A percentile compares a stretch with the other conserved stretches of the same genome.
Conservation (phyloP, 2,329 filamentous ascomycete genomes). For the Ceratocystis albifundus region DNA sequence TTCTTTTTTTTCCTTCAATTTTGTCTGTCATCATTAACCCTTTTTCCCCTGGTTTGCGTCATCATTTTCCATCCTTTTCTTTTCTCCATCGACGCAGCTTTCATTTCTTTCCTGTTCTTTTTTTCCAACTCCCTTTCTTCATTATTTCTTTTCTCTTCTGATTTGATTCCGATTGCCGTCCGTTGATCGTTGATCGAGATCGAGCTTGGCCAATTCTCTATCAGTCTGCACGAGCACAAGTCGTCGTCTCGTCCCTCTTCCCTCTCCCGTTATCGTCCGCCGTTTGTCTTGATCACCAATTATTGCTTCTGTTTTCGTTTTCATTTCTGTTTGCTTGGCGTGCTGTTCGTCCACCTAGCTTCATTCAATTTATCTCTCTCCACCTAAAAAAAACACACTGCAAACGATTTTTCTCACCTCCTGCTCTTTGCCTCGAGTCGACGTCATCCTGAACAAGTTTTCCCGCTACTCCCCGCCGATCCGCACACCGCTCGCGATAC, state of each 20-base stretch:
- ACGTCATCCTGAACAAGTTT: constrained; percentile 4
- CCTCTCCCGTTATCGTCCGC: not conserved
- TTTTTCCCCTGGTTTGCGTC: constrained; percentile 8
- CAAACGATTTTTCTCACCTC: not conserved
- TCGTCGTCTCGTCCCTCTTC: not conserved
- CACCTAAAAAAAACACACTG: not conserved
- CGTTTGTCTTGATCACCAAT: not conserved
- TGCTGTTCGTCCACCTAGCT: not conserved
- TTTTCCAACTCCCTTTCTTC: not conserved
- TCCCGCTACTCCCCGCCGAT: not conserved
- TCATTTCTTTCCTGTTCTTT: constrained; percentile 6
- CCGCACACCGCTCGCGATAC: constrained; percentile 5
- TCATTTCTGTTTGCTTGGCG: not conserved
- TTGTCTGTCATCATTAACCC: constrained; percentile 9
- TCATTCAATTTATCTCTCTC: not conserved
- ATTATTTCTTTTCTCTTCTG: constrained; percentile 13
- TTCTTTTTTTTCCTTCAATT: constrained; percentile 8
- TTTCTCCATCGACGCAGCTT: not conserved
- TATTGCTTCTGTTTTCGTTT: not conserved
- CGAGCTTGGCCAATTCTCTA: constrained; percentile 11
- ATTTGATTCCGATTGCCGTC: constrained; percentile 8
- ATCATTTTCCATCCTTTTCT: constrained; percentile 11
- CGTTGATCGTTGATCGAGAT: constrained; percentile 16
- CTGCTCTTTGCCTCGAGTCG: constrained; percentile 12
- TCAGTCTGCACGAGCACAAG: not conserved